A percentile compares a stretch with the other conserved stretches of the same genome.
phyloP scores from a whole-genome alignment of 768 basidiomycete species.

The Fomitopsis pulvina region DNA sequence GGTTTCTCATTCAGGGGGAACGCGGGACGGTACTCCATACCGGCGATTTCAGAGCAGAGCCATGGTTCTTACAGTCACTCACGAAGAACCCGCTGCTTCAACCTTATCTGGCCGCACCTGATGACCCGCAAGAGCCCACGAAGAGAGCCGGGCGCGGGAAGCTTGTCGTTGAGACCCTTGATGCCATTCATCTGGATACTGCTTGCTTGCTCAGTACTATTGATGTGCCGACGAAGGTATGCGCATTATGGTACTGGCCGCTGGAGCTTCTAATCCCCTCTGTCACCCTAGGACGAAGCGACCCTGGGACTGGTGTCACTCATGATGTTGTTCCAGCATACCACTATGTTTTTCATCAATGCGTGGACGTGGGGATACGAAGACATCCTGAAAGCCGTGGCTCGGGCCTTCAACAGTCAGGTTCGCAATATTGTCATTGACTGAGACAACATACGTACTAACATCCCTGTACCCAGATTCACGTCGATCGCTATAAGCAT shows the following conservation, averaged over 20 bases:
- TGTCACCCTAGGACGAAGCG: slow-evolving; percentile 49
- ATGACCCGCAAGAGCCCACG: not conserved
- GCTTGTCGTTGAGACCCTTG: slow-evolving; percentile 8
- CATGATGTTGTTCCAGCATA: slow-evolving; percentile 57
- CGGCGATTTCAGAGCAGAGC: slow-evolving; percentile 88
- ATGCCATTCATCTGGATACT: slow-evolving; percentile 21
- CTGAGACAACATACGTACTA: not conserved
- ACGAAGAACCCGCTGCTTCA: slow-evolving; percentile 64
- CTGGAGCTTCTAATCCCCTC: not conserved
- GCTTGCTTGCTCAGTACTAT: slow-evolving; percentile 16
- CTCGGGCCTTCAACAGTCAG: slow-evolving; percentile 55
- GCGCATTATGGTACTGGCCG: not conserved
- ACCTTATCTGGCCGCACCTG: slow-evolving; percentile 48
- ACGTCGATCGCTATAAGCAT: slow-evolving; percentile 86
- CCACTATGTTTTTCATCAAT: slow-evolving; percentile 82
- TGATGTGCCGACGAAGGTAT: slow-evolving; percentile 11
- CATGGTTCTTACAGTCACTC: slow-evolving; percentile 66
- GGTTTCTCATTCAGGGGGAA: slow-evolving; percentile 78
- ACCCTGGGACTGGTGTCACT: slow-evolving; percentile 60
- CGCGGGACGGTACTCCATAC: slow-evolving; percentile 80
- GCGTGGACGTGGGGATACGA: slow-evolving; percentile 98
- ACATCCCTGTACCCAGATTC: slow-evolving; percentile 46
- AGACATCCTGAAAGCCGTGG: slow-evolving; percentile 74
- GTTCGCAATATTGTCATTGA: slow-evolving; percentile 26
- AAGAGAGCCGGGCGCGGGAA: not conserved